Evolutionary conservation across 192 early-diverging fungal genomes (phyloP), one percentile per base, ranked within the genome.

Genomic region (Rhizoclosmatium globosum): DNA sequence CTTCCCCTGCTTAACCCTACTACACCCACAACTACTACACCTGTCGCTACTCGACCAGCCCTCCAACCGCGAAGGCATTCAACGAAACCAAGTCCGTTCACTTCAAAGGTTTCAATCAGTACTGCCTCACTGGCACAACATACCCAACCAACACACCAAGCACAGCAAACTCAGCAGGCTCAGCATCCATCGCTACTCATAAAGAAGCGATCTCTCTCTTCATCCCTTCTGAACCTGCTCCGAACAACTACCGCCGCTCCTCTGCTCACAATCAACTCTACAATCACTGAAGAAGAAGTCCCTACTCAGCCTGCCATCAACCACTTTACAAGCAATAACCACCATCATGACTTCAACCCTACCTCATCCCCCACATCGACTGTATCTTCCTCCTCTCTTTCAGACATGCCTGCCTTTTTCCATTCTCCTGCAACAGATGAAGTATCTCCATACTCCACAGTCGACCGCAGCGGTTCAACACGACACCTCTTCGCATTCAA

Each of bases 161-260:
- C 56, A 57, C 56, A 57, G 56, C 56, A 9, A 57, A 57, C 56
- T 57, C 56, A 57, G 62, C 62, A 6, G 62, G 11, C 9, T 15
- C 62, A 6, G 38, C 62, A 17, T 7, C 38, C 62, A 23, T 7
- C 9, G 6, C n/a, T 23, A 64, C 7, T 17, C 6, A 64, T 23
- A 64, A 6, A 64, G 62, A 9, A 23, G 17, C 62, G 62, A 9
- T 64, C 62, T 9, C 62, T 64, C 11, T 64, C 62, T 9, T 64
- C 62, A 23, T 64, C 62, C 11, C 17, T 64, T 23, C 6, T 64
- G 62, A 7, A 6, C 6, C 62, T 64, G 17, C 62, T 64, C 6
- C 38, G 9, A 38, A 9, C 62, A 6, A 23, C 62, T 23, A 38
- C 23, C n/a, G 9, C 62, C 62, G 17, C 62, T 15, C 31, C 62